Base-by-base conservation (phyloP, 192 early-diverging fungal genomes). In the Diversispora epigaea region DNA sequence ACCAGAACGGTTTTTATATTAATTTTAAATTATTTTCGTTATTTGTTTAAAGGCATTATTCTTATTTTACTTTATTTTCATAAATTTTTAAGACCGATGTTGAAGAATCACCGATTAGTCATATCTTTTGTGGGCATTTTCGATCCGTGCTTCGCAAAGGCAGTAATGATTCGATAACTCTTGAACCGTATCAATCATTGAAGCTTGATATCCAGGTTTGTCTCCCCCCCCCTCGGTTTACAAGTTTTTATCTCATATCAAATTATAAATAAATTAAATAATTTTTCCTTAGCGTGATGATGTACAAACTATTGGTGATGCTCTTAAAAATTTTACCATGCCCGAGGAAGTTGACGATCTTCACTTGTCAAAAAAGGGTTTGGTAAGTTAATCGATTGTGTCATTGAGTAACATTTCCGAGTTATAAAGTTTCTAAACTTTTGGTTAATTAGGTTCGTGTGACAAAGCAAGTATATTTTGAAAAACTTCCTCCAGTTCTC, bases 151-250 rank as follows among this genome's bases (percentile, higher is more conserved):
- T 98, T 41, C 83, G 85, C 46, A 86, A 91, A 2, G 87, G 91
- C 14, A 78, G 84, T 21, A 94, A 92, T 72, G 92, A 93, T 49
- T 93, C 93, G 15, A 87, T 92, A 9, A 98, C 86, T 6, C 68
- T 91, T 56, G 94, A 99, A 80, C 95, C 97, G 11, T 97, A 93
- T 78, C 90, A 90, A 78, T 88, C 92, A 14, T 80, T 99, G 71
- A 92, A 90, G 19, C 84, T 99, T 44, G 97, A 98, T 77, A 90
- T 99, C 68, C 88, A 89, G 52, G 90, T 69, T 46, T 45, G 15
- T 32, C 25, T 32, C 2, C n/a, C 49, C 25, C 8, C 2, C n/a
- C 49, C 25, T 2, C 4, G 3, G 12, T 58, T 32, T 11, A 79
- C 15, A n/a, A 32, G 9, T 15, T 17, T 6, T 68, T 22, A 32